Conservation (phyloP, 495 filamentous ascomycete genomes). For the Penicillium bialowiezense region DNA sequence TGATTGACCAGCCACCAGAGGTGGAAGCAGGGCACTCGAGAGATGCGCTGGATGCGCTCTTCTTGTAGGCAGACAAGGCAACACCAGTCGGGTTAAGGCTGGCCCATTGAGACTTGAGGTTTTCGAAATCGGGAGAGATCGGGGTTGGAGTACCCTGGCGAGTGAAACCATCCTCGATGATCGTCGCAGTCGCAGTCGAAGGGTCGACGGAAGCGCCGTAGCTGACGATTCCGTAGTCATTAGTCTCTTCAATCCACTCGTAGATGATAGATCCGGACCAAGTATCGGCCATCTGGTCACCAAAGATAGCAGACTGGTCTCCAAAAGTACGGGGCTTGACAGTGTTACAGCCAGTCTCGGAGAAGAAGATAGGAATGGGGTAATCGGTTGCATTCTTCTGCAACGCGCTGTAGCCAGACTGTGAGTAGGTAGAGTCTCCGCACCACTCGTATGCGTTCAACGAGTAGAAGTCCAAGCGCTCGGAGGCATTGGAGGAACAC, state of each 20-base stretch:
- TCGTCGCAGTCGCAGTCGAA: conserved; percentile 40
- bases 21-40: conserved; percentile 71
- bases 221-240: conserved; percentile 79
- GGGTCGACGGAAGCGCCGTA: conserved; percentile 54
- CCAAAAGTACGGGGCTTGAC: conserved; percentile 66
- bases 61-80: conserved; percentile 58
- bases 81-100: conserved; percentile 68
- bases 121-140: conserved; percentile 70
- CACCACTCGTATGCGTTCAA: conserved; percentile 93
- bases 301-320: conserved; percentile 77
- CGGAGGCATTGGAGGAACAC: conserved; percentile 64
- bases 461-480: conserved; percentile 78
- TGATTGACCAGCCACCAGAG: conserved; percentile 65
- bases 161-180: conserved; percentile 61
- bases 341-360: conserved; percentile 75
- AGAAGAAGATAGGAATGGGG: conserved; percentile 81
- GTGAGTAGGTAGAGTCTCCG: conserved; percentile 56
- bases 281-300: conserved; percentile 62
- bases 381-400: conserved; percentile 56
- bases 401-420: conserved; percentile 69
- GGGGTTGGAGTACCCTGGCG: conserved; percentile 73
- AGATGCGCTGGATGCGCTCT: conserved; percentile 50
- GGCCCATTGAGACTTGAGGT: conserved; percentile 75
- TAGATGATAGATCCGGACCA: conserved; percentile 88
- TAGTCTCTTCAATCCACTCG: conserved; percentile 86